Base-by-base conservation (phyloP, 78 protist species). In the Polysphondylium violaceum region DNA sequence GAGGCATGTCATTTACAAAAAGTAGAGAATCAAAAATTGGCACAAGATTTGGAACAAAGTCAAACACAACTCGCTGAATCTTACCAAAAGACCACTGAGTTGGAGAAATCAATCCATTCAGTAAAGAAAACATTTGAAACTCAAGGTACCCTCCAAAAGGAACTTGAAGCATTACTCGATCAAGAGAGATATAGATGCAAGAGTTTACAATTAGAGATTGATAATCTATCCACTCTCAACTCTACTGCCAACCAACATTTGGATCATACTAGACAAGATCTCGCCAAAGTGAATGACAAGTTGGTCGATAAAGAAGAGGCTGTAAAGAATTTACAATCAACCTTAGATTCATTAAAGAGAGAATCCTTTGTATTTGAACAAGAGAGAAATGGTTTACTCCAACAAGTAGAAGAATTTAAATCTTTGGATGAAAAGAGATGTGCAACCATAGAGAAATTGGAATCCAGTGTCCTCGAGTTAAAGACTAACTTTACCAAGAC, bases 141-240 rank as follows among this genome's bases (percentile, higher is more conserved):
- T n/a, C 73, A 65, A 65, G 33, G 55, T 14, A 40, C 21, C 16
- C 73, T 38, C 21, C 73, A 65, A 38, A 8, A 11, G 16, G 50
- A 65, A 65, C 29, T 65, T 6, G 3, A 31, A n/a, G 8, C n/a
- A 1, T 29, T 65, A 5, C n/a, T 65, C 11, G 73, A 65, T n/a
- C 55, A 65, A 65, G 73, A 65, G 29, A 36, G 73, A 36, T 65
- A 65, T 38, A 65, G 40, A 65, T 65, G 73, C 31, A 25, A 36
- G 40, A 38, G 33, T 21, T 38, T 65, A 2, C 33, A 65, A 65
- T 36, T 65, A 41, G 73, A 65, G 21, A 38, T 65, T 11, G 73
- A 65, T 12, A 65, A 38, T 38, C n/a, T n/a, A 0, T 38, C 33
- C 33, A 21, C 23, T 36, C n/a, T 21, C 44, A 36, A 36, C 40